Conservation (phyloP, 768 basidiomycete genomes). For the Termitomyces sp. region DNA sequence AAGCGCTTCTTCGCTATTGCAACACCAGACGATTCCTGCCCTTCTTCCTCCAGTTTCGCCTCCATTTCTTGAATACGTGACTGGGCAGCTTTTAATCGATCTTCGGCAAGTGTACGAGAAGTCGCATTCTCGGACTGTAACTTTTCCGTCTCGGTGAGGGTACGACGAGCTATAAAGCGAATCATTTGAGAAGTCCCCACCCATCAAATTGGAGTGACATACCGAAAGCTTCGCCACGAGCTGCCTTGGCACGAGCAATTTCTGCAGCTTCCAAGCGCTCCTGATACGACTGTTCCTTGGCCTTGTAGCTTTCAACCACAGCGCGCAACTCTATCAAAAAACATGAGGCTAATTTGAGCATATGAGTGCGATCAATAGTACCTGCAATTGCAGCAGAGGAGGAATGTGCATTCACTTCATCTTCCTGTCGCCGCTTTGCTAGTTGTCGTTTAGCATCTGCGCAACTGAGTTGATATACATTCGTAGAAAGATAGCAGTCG, state of each 20-base stretch:
- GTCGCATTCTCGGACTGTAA: conserved; percentile 42
- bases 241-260: conserved; percentile 59
- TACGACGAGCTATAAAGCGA: conserved; percentile 25
- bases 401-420: conserved; percentile 54
- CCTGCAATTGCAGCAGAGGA: conserved; percentile 58
- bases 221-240: conserved; percentile 64
- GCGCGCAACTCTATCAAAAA: conserved; percentile 49
- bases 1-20: conserved; percentile 61
- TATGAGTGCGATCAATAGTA: conserved; percentile 15
- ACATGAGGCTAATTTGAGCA: not conserved
- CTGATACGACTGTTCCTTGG: conserved; percentile 54
- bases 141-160: conserved; percentile 59
- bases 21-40: conserved; percentile 61
- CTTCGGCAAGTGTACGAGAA: conserved; percentile 49
- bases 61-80: conserved; percentile 54
- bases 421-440: conserved; percentile 55
- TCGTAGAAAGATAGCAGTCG: not conserved
- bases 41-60: conserved; percentile 59
- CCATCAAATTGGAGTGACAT: conserved; percentile 7
- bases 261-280: conserved; percentile 64
- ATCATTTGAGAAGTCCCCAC: not conserved
- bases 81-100: conserved; percentile 45
- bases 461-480: conserved; percentile 1
- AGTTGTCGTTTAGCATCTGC: conserved; percentile 56
- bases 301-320: conserved; percentile 59